A percentile compares a stretch with the other conserved stretches of the same genome.
Evolutionary conservation across 2,329 filamentous ascomycete genomes (phyloP).

Genomic region (Neospermospora avenae): DNA sequence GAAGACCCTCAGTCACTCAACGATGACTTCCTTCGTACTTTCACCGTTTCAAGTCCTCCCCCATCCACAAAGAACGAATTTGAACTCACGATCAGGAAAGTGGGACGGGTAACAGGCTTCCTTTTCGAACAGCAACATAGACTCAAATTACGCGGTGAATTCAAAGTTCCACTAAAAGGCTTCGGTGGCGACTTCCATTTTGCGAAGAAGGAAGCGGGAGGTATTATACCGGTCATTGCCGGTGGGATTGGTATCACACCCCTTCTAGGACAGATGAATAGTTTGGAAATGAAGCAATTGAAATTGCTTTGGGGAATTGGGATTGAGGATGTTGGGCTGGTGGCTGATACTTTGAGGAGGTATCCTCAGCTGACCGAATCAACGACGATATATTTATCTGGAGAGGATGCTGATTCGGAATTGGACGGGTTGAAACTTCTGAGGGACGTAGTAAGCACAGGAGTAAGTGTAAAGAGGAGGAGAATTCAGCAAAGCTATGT

Average conservation of each 20-base stretch:
- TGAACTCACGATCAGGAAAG: background rate
- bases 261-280: background rate
- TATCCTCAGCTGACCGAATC: background rate
- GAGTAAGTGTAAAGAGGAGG: background rate
- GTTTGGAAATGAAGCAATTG: background rate
- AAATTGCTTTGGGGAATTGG: background rate
- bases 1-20: background rate
- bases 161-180: background rate
- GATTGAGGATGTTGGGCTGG: background rate
- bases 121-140: background rate
- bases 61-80: background rate
- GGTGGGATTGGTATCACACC: constrained; percentile 7
- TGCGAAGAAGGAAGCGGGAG: background rate
- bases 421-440: background rate
- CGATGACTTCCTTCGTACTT: background rate
- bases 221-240: background rate
- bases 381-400: constrained; percentile 1
- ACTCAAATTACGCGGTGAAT: background rate
- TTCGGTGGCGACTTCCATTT: constrained; percentile 2
- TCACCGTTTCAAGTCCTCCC: background rate
- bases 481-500: background rate
- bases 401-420: background rate
- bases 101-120: background rate
- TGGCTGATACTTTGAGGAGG: constrained; percentile 3
- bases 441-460: background rate